Evolutionary conservation across 1,284 basidiomycete species (phyloP).

Genomic region (Agaricales sp.): DNA sequence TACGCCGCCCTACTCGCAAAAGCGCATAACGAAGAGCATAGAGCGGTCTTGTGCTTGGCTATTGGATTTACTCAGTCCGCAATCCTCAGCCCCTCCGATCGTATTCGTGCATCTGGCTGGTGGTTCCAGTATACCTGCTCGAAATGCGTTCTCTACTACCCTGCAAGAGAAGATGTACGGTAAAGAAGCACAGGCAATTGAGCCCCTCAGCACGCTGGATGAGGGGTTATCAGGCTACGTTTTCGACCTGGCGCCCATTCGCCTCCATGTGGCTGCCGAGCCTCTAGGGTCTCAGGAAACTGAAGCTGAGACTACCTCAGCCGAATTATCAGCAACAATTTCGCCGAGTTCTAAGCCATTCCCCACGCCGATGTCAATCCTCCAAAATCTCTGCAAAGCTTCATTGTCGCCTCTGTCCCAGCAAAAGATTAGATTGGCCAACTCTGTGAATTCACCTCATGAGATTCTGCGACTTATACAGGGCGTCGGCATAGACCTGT

Average conservation of each 20-base stretch:
- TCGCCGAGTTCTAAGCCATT: conserved; percentile 9
- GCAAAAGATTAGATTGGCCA: conserved; percentile 51
- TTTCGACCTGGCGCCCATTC: conserved; percentile 55
- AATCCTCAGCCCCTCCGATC: conserved; percentile 20
- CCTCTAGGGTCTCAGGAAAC: conserved; percentile 1
- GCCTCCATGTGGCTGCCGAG: conserved; percentile 20
- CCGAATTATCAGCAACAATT: background rate
- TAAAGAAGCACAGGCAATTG: conserved; percentile 41
- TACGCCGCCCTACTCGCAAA: conserved; percentile 53
- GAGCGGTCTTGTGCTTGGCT: conserved; percentile 60
- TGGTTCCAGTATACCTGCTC: conserved; percentile 40
- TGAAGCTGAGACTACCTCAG: background rate
- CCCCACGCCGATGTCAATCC: conserved; percentile 10
- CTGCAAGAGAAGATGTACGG: conserved; percentile 47
- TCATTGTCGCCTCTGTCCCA: conserved; percentile 45
- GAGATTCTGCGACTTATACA: conserved; percentile 57
- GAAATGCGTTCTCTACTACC: conserved; percentile 49
- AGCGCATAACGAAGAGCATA: conserved; percentile 63
- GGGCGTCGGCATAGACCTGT: conserved; percentile 61
- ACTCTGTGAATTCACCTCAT: conserved; percentile 54
- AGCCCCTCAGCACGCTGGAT: conserved; percentile 44
- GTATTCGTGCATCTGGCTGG: conserved; percentile 65
- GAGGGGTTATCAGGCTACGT: conserved; percentile 59
- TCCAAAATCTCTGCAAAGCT: conserved; percentile 35
- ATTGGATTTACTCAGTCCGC: conserved; percentile 31